Evolutionary conservation across 2,329 filamentous ascomycete species (phyloP).

Genomic region (Coleophoma crateriformis): DNA sequence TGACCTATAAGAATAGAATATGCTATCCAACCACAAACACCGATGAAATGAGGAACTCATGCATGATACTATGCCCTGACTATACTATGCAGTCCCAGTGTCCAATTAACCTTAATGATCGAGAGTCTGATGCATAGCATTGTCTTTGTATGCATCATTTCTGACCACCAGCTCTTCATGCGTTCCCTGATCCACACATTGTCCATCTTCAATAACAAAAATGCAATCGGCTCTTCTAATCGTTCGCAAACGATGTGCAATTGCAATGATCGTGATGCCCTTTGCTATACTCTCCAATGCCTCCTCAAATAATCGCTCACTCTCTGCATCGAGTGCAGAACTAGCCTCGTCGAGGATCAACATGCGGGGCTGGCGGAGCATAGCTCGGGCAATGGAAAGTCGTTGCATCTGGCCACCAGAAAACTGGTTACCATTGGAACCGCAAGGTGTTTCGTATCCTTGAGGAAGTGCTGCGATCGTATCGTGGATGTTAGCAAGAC

Average conservation of each 20-base stretch:
- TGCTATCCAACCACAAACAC: no score
- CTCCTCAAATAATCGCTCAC: slow-evolving; percentile 59
- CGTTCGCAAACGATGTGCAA: slow-evolving; percentile 52
- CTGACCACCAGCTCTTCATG: slow-evolving; percentile 49
- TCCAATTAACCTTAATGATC: not conserved
- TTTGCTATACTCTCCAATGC: slow-evolving; percentile 53
- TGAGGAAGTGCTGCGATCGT: slow-evolving; percentile 56
- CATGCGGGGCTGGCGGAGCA: slow-evolving; percentile 65
- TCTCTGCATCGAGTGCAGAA: slow-evolving; percentile 68
- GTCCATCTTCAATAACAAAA: slow-evolving; percentile 48
- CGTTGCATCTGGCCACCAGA: slow-evolving; percentile 78
- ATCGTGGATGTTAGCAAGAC: slow-evolving; percentile 62
- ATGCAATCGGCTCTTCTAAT: slow-evolving; percentile 53
- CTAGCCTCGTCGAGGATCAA: slow-evolving; percentile 80
- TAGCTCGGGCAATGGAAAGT: slow-evolving; percentile 69
- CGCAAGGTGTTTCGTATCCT: slow-evolving; percentile 60
- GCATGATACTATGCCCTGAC: no score
- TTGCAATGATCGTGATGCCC: slow-evolving; percentile 51
- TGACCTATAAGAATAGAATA: no score
- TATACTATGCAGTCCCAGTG: no score
- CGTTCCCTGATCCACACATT: slow-evolving; percentile 43
- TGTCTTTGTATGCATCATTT: slow-evolving; percentile 42
- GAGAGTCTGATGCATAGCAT: slow-evolving; percentile 39
- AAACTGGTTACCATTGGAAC: slow-evolving; percentile 67
- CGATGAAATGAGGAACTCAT: no score